These are phyloP conservation scores for Gentiana straminea DNA, from an alignment of 257 asterid species.

Conservation along the genomic window DNA sequence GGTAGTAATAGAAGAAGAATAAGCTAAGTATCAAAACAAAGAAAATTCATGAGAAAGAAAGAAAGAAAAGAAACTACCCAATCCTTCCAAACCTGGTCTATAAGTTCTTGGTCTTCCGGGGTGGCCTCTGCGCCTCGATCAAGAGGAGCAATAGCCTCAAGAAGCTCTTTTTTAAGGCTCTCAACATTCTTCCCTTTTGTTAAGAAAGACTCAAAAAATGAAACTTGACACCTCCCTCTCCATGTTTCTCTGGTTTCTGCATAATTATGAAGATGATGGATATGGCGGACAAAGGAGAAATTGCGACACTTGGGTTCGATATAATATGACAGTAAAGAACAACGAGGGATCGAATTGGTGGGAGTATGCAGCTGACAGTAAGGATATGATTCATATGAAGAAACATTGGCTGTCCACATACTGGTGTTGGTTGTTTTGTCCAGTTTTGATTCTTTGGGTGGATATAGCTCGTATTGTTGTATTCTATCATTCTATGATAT, in stretches of 20 bases:
- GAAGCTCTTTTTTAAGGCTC: constrained; percentile 41
- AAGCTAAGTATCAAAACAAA: too few species aligned
- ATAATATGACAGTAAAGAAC: constrained; percentile 3
- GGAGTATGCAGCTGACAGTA: not conserved
- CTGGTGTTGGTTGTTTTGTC: too few species aligned
- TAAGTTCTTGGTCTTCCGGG: constrained; percentile 35
- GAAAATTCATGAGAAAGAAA: not conserved
- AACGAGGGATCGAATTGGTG: constrained; percentile 8
- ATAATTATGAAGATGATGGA: not conserved
- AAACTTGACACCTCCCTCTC: constrained; percentile 33
- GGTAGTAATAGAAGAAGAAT: too few species aligned
- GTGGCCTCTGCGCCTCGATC: constrained; percentile 62
- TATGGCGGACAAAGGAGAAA: not conserved
- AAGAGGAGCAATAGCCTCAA: constrained; percentile 41
- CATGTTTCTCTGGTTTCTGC: not conserved
- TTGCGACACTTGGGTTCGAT: not conserved
- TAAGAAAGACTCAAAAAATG: constrained; percentile 29
- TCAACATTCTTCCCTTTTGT: constrained; percentile 19
- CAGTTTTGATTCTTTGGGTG: too few species aligned
- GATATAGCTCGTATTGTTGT: too few species aligned
- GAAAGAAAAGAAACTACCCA: not conserved
- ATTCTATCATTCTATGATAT: too few species aligned
- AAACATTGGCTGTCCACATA: constrained; percentile 26
- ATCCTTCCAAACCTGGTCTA: constrained; percentile 24
- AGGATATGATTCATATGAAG: constrained; percentile 7